Evolutionary conservation across 2,329 filamentous ascomycete genomes (phyloP), one percentile per base, ranked within the genome.

Genomic region (Cladosporium cucumerinum): DNA sequence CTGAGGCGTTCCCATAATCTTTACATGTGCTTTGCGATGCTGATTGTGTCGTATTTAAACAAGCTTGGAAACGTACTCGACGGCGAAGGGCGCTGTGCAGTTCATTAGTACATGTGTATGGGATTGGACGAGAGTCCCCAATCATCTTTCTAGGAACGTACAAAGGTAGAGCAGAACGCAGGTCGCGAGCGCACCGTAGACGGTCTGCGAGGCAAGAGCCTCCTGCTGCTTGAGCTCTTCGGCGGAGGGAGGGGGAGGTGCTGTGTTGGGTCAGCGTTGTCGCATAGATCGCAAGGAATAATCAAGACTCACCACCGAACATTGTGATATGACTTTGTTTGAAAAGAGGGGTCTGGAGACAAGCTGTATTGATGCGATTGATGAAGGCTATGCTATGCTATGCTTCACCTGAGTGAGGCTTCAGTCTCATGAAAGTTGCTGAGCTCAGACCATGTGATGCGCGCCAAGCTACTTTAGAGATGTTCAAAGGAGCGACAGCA

Each of bases 81-180:
- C 77, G 28, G 82, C 80, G 72, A 85, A 85, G 2, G 84, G 84
- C 66, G 84, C 84, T 86, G 69, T 5, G 46, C 59, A 16, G 61
- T 63, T 30, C 55, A n/a, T 66, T 25, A 65, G 48, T 18, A 8
- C 57, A 25, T 18, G 18, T 12, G 8, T 6, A 6, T 3, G 1
- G n/a, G 11, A 14, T 5, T 7, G n/a, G 16, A 32, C 7, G 18
- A 4, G 25, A 28, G 36, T 39, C 14, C 28, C 54, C 60, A 49
- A 21, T 30, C 10, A 26, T 54, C 16, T 2, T 18, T 7, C 10
- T 0, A 16, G 12, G n/a, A 10, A 76, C 89, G 65, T 86, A 95
- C 91, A 92, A 66, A 95, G 80, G 76, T 94, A 94, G 57, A 95
- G 84, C 58, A 90, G 78, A 46, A 88, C 82, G 68, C 87, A 88